These are phyloP conservation scores for Lipomyces sp. DNA, from an alignment of 805 yeast species.

Conservation along the genomic window DNA sequence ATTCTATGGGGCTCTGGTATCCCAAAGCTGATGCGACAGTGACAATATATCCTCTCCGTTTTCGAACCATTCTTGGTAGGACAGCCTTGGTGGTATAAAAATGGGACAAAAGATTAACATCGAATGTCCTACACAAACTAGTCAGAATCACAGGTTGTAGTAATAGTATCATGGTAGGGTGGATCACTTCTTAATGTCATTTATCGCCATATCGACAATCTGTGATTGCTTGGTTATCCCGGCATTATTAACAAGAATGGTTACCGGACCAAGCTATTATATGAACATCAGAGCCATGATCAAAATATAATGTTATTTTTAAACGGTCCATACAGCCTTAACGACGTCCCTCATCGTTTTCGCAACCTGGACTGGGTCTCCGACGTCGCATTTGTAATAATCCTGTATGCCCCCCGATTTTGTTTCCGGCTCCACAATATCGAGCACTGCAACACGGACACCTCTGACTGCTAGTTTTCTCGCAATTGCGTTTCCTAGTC, in stretches of 20 bases:
- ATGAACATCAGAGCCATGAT: neutral
- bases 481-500: constrained; percentile 70
- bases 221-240: constrained; percentile 61
- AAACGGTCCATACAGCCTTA: too few species aligned
- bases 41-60: constrained; percentile 68
- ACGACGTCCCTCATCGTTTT: constrained; percentile 43
- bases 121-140: constrained; percentile 43
- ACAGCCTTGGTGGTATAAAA: constrained; percentile 67
- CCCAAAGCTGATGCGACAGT: constrained; percentile 85
- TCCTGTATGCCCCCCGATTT: constrained; percentile 42
- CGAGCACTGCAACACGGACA: constrained; percentile 62
- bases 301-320: neutral
- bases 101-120: constrained; percentile 67
- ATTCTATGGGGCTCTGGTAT: constrained; percentile 74
- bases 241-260: constrained; percentile 81
- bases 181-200: constrained; percentile 52
- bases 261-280: constrained; percentile 52
- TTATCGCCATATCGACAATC: constrained; percentile 51
- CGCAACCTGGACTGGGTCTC: constrained; percentile 48
- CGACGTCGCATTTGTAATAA: constrained; percentile 70
- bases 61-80: constrained; percentile 65
- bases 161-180: neutral
- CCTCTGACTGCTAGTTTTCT: constrained; percentile 43
- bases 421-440: constrained; percentile 43
- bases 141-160: neutral